phyloP scores from a whole-genome alignment of 257 asterid species.

The Datura wrightii region DNA sequence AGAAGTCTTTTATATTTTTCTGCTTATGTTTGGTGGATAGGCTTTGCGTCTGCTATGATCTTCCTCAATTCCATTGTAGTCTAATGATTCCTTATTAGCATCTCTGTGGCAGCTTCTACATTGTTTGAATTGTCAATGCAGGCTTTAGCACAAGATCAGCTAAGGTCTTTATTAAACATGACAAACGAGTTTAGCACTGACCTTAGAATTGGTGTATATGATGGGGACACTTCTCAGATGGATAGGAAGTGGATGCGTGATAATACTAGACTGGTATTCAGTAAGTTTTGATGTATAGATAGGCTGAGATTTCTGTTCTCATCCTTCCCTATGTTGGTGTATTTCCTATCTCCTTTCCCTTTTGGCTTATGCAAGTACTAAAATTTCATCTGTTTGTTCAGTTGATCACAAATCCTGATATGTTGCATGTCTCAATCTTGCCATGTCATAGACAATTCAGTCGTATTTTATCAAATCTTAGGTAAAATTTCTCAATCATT shows the following conservation, averaged over 20 bases:
- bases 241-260: slow-evolving; percentile 86
- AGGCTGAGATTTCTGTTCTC: slow-evolving; percentile 22
- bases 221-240: slow-evolving; percentile 89
- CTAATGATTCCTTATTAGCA: not conserved
- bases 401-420: slow-evolving; percentile 97
- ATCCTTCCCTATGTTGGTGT: slow-evolving; percentile 14
- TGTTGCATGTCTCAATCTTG: slow-evolving; percentile 90
- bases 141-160: slow-evolving; percentile 99
- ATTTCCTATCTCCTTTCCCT: slow-evolving; percentile 13
- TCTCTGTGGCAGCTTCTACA: slow-evolving; percentile 25
- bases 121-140: slow-evolving; percentile 45
- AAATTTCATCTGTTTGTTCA: slow-evolving; percentile 51
- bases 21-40: not conserved
- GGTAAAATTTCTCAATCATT: slow-evolving; percentile 50
- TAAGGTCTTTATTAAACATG: slow-evolving; percentile 71
- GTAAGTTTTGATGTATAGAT: slow-evolving; percentile 37
- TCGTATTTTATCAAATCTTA: slow-evolving; percentile 79
- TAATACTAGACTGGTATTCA: slow-evolving; percentile 87
- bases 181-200: slow-evolving; percentile 63
- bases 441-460: slow-evolving; percentile 83
- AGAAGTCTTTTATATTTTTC: not conserved
- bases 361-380: slow-evolving; percentile 33
- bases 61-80: slow-evolving; percentile 30
- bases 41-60: slow-evolving; percentile 29
- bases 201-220: slow-evolving; percentile 83